A percentile compares a stretch with the other conserved stretches of the same genome.
phyloP scores from a whole-genome alignment of 805 yeast genomes.

The Nakazawaea ambrosiae region DNA sequence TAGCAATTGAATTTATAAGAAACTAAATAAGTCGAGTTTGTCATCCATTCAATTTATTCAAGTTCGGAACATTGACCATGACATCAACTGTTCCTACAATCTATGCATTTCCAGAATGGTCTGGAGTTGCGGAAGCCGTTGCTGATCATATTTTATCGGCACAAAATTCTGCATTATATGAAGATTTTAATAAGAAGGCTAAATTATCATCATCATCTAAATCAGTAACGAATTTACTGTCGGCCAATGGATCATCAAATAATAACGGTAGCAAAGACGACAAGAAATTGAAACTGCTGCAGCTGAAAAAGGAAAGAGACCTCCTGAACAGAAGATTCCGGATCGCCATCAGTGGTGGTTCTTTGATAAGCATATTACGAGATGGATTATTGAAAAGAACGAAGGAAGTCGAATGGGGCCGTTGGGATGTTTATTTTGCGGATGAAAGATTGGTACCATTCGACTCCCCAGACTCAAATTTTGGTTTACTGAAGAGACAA shows the following conservation, averaged over 20 bases:
- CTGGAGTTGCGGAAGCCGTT: conserved; percentile 92
- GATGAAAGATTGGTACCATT: conserved; percentile 94
- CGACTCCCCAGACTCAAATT: conserved; percentile 75
- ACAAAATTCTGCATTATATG: conserved; percentile 62
- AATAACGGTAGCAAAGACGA: conserved; percentile 1
- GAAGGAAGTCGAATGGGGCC: conserved; percentile 77
- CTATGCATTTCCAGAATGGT: conserved; percentile 84
- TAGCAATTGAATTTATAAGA: no score
- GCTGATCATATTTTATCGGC: conserved; percentile 91
- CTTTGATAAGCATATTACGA: conserved; percentile 75
- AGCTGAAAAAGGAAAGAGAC: conserved; percentile 42
- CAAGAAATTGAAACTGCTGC: conserved; percentile 12
- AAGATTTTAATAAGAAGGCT: conserved; percentile 18
- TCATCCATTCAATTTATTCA: no score
- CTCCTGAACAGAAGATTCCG: conserved; percentile 64
- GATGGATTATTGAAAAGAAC: conserved; percentile 75
- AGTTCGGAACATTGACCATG: conserved; percentile 40
- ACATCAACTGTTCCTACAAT: conserved; percentile 91
- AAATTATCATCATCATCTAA: conserved; percentile 11
- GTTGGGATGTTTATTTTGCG: conserved; percentile 95
- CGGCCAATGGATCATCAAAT: neutral
- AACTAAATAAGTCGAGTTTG: no score
- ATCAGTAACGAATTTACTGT: conserved; percentile 15
- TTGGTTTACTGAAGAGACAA: conserved; percentile 80
- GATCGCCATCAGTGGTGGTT: conserved; percentile 91